Evolutionary conservation across 2,329 filamentous ascomycete genomes (phyloP), one percentile per base, ranked within the genome.

Genomic region (Paramyrothecium sp.): DNA sequence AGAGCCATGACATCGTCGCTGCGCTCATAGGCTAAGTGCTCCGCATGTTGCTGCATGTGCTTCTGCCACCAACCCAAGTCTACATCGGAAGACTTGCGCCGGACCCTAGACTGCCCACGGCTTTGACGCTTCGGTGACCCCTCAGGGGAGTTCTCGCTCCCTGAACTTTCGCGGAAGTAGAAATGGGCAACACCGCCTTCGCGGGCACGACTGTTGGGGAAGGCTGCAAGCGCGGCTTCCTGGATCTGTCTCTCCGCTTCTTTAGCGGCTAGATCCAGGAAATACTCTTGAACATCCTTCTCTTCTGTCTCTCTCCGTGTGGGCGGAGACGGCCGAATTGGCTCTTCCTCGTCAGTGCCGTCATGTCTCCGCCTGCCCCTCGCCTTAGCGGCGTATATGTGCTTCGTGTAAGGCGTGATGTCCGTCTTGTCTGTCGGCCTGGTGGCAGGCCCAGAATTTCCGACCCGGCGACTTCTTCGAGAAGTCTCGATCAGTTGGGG

Each of bases 401-500:
- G 83, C 66, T 81, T 86, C 61, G 81, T 84, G 63, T 85, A 86
- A 41, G 86, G 85, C 0, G 84, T 85, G 56, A 87, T 88, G 67
- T 92, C 89, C 38, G 89, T 92, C 75, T 88, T 90, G 73, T 90
- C 87, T 57, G 83, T 82, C 12, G 83, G 85, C 55, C 79, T 80
- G 21, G 87, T 84, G 30, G 87, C 84, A 20, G 87, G 86, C 7
- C 80, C 81, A 1, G 80, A 72, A 64, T 92, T 88, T 20, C 86
- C 86, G 17, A 83, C 83, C 66, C 86, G 86, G 61, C 89, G 85
- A 34, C 87, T 86, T 54, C 92, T 82, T 65, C 87, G 85, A 3
- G 89, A 89, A 3, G 90, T 93, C 72, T 94, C 91, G 60, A 96
- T 88, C 56, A 96, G 78, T 66, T 94, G 89, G 13, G 92, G 92